Evolutionary conservation across 140 eudicot species (phyloP).

Genomic region (Bidens hawaiensis): DNA sequence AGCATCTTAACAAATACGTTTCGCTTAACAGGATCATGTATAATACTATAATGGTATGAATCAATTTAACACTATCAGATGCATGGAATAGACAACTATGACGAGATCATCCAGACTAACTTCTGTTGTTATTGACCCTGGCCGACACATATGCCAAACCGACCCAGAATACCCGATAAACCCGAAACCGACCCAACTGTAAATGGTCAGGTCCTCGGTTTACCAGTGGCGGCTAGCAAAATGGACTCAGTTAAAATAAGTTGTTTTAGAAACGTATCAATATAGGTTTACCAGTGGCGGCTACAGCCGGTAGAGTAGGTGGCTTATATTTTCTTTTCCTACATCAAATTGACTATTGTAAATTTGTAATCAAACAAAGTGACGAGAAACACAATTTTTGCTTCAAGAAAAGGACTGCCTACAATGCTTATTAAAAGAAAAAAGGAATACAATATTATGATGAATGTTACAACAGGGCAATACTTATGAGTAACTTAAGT

Average conservation of each 20-base stretch:
- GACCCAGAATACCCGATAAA: too few relatives aligned
- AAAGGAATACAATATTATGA: slow-evolving; percentile 3
- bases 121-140: too few relatives aligned
- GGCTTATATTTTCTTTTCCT: not conserved
- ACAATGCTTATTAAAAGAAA: not conserved
- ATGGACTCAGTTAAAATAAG: not conserved
- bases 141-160: too few relatives aligned
- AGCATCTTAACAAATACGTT: too few relatives aligned
- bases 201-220: too few relatives aligned
- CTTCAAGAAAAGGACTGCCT: slow-evolving; percentile 6
- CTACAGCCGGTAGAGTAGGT: not conserved
- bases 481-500: slow-evolving; percentile 38
- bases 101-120: too few relatives aligned
- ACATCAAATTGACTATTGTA: not conserved
- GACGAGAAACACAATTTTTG: not conserved
- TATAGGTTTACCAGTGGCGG: not conserved
- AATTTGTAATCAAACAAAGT: not conserved
- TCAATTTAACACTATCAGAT: too few relatives aligned
- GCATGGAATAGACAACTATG: too few relatives aligned
- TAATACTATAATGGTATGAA: too few relatives aligned
- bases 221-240: too few relatives aligned
- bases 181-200: too few relatives aligned
- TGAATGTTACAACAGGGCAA: slow-evolving; percentile 12
- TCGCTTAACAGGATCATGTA: too few relatives aligned
- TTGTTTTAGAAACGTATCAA: not conserved